Evolutionary conservation across 345 rosid species (phyloP), one percentile per base, ranked within the genome.

Genomic region (Streptanthus diversifolius): DNA sequence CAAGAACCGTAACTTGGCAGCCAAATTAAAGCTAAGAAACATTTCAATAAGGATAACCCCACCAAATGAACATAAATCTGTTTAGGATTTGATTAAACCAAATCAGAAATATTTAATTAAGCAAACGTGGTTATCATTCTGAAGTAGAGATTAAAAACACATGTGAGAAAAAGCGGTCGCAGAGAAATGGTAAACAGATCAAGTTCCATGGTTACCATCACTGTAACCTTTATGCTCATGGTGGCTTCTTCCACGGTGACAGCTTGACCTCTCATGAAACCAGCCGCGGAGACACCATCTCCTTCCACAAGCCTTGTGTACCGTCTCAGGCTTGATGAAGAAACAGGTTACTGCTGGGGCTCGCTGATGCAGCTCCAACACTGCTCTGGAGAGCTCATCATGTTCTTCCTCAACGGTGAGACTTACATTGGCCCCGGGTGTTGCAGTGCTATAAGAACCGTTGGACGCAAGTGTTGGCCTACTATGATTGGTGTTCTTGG

Each of bases 331-430:
- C 57, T 87, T 48, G 83, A 81, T 12, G 83, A 79, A 8, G 86
- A 80, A 33, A 73, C 91, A 6, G 11, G 84, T 0, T 71, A 70
- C 56, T 92, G 96, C 64, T 90, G 96, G 96, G 92, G 81, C 61
- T 87, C 96, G 15, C 27, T 90, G 79, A 71, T 85, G 53, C 84
- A 86, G 77, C 89, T 90, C 9, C 91, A 90, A 63, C 77, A 91
- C n/a, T 90, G 98, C 53, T 82, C 90, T 0, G 95, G 91, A 0
- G 96, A 88, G 81, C 70, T 92, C 3, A 65, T 86, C 36, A n/a
- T 84, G 45, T 92, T 92, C 77, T 92, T 92, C 70, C 78, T 90
- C 60, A 84, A 88, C 15, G 95, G 95, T 4, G 96, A 92, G 75
- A 82, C 90, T 5, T 76, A 84, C 44, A 17, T 88, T 8, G 98